Evolutionary conservation across 192 early-diverging fungal species (phyloP).

Genomic region (Lunasporangiospora selenospora): DNA sequence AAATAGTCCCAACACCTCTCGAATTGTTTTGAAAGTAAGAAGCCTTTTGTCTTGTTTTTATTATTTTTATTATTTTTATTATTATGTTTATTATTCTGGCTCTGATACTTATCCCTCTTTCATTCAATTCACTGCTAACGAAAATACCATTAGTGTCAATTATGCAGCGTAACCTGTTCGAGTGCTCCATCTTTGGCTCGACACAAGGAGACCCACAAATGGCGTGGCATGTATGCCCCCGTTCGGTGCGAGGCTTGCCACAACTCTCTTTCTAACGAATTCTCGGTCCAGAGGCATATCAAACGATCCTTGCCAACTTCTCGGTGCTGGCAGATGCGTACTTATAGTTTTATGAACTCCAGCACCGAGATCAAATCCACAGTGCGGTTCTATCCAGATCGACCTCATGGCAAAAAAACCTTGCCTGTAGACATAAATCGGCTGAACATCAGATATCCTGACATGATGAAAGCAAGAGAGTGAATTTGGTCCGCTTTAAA

Average conservation of each 20-base stretch:
- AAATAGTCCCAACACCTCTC: slow-evolving; percentile 1
- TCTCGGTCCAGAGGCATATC: slow-evolving; percentile 40
- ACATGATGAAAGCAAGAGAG: not conserved
- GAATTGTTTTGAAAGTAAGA: not conserved
- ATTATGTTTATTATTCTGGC: too few species aligned
- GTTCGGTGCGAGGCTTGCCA: slow-evolving; percentile 29
- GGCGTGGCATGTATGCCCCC: slow-evolving; percentile 18
- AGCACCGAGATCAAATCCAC: slow-evolving; percentile 11
- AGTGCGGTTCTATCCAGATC: slow-evolving; percentile 14
- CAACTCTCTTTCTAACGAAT: slow-evolving; percentile 34
- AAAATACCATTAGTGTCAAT: too few species aligned
- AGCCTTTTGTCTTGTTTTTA: not conserved
- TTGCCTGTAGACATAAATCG: slow-evolving; percentile 6
- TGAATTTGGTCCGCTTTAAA: not conserved
- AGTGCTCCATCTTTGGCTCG: slow-evolving; percentile 20
- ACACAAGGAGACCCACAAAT: slow-evolving; percentile 9
- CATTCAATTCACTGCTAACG: too few species aligned
- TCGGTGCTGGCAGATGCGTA: slow-evolving; percentile 12
- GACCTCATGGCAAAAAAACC: slow-evolving; percentile 39
- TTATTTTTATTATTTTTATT: not conserved
- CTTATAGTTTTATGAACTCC: slow-evolving; percentile 27
- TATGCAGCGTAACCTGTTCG: slow-evolving; percentile 21
- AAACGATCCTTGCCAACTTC: not conserved
- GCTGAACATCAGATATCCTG: slow-evolving; percentile 11
- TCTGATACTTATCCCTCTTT: too few species aligned